Base-by-base conservation (phyloP, 768 basidiomycete species). In the Cyclocybe aegerita region DNA sequence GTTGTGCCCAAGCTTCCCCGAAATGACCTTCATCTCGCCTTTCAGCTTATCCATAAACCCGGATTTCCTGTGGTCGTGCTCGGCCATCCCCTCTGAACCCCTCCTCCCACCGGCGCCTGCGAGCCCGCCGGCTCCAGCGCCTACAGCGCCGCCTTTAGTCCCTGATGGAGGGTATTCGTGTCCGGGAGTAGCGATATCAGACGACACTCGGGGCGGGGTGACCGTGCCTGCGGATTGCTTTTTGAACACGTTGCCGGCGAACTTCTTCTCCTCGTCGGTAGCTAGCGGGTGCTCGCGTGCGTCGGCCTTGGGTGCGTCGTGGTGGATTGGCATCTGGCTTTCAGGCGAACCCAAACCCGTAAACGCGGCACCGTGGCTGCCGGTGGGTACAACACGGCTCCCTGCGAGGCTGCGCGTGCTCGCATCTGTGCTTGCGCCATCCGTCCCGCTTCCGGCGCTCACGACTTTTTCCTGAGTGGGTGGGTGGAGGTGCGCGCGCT, bases 11-110 rank as follows among this genome's bases (percentile, higher is more conserved):
- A 75, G 34, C 59, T 72, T 75, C 6, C 72, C 73, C 2, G 63
- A 62, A 29, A 75, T 48, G 0, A 73, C 56, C 55, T 72, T 75
- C 54, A 66, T 66, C 58, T 75, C 72, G 6, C 72, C 73, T 56
- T 69, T 72, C 14, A 75, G 39, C 60, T 67, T 73, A 45, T 68
- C 56, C 52, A 73, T 62, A 34, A 73, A 66, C 17, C 54, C 62
- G 12, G 60, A 54, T 42, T 62, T 69, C 41, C 54, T 63, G 31
- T 17, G 23, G 40, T 42, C 12, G 9, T 8, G 15, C 43, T 11
- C 12, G 2, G 1, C n/a, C 31, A 31, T 45, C 12, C n/a, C 30
- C 32, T 11, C 17, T 30, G n/a, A 42, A 11, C 41, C 31, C 17
- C 41, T 42, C 5, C 23, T 23, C 23, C 23, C 23, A 23, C 23